Evolutionary conservation across 2,329 filamentous ascomycete species (phyloP), one percentile per base, ranked within the genome.

Genomic region (Aspergillus neoniger): DNA sequence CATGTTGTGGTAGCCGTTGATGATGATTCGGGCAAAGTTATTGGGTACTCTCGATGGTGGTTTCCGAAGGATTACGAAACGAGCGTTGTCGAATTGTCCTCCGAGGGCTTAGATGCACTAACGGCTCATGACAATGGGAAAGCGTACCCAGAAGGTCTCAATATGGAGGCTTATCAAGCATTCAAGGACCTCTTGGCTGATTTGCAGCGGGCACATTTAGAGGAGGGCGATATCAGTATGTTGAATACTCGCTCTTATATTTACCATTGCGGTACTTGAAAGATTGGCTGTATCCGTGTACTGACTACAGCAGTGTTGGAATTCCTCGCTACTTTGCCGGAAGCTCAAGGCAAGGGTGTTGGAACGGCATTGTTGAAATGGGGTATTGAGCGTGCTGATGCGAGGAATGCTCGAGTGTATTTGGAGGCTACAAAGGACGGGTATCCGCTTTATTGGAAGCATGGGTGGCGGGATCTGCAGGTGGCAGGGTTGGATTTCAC

Each of bases 31-130:
- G 57, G 65, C n/a, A 55, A 67, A 51, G 60, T 82, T 2, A 67
- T 83, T 23, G 80, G 79, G 0, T 83, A 81, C 58, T 77, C 78
- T 4, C 82, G 84, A 65, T 86, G 83, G 84, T 65, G 72, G 7
- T 66, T 65, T 17, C 59, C 65, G 0, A 17, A 23, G 2, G 25
- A 15, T 2, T 4, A 25, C 2, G 10, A 30, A 7, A 66, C 72
- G 3, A 83, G 79, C 77, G 80, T 80, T 30, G 64, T 67, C 9
- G 68, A 69, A 47, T 69, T 79, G 32, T 82, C 83, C 74, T 73
- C 69, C 0, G 71, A 69, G 4, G 74, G 70, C 21, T 59, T 83
- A 84, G 66, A 82, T 79, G 73, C 81, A 78, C 1, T 55, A 14
- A 8, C 30, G 5, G 8, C 28, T 15, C 72, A 5, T 84, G 78